Evolutionary conservation across 2,329 filamentous ascomycete species (phyloP).

Genomic region (Diaporthe sp.): DNA sequence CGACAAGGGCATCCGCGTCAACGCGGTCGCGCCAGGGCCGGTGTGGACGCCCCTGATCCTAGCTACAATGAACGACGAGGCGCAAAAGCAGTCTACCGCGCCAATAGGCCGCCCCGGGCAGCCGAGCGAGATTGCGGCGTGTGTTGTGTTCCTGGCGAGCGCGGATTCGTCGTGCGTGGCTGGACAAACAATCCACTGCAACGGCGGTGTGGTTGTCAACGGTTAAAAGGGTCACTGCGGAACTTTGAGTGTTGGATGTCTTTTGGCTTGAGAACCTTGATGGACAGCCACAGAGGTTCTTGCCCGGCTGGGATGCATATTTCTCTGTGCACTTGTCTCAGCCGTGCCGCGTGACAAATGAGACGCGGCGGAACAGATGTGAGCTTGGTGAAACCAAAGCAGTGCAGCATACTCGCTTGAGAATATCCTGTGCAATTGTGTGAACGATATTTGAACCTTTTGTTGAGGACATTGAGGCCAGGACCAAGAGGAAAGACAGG

Average conservation of each 20-base stretch:
- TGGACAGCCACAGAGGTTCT: slow-evolving; percentile 14
- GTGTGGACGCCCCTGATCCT: slow-evolving; percentile 84
- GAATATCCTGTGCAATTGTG: not conserved
- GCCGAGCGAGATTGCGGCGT: slow-evolving; percentile 84
- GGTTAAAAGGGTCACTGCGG: slow-evolving; percentile 47
- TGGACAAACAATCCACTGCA: slow-evolving; percentile 73
- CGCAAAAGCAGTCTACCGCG: slow-evolving; percentile 76
- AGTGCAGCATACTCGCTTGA: not conserved
- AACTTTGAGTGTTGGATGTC: not conserved
- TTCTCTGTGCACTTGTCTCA: not conserved
- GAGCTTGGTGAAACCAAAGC: not conserved
- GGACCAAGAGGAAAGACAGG: not conserved
- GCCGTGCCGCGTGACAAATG: not conserved
- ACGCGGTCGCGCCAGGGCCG: slow-evolving; percentile 80
- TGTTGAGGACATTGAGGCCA: not conserved
- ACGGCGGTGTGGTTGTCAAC: slow-evolving; percentile 61
- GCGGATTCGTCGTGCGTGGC: slow-evolving; percentile 79
- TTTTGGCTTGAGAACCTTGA: slow-evolving; percentile 26
- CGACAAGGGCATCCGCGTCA: slow-evolving; percentile 78
- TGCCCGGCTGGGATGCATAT: slow-evolving; percentile 1
- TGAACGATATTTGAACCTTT: not conserved
- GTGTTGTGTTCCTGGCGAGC: slow-evolving; percentile 83
- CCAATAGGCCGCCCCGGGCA: slow-evolving; percentile 84
- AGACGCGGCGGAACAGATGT: not conserved
- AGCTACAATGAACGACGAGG: slow-evolving; percentile 75